phyloP scores from a whole-genome alignment of 257 asterid genomes.

The Ilex aquifolium region DNA sequence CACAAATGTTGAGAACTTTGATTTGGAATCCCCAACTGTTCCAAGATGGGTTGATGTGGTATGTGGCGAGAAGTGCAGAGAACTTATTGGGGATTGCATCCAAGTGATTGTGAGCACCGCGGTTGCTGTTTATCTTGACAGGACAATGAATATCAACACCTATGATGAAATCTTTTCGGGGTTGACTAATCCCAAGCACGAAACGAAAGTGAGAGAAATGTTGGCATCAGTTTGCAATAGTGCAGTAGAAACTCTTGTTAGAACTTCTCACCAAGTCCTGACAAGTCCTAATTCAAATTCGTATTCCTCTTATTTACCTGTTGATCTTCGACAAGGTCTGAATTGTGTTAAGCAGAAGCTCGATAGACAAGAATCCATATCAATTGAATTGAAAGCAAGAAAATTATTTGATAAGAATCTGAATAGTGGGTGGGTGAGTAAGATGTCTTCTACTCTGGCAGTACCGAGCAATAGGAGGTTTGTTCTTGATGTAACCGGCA shows the following conservation, averaged over 20 bases:
- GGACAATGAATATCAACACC: conserved; percentile 47
- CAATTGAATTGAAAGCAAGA: conserved; percentile 12
- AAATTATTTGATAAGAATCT: conserved; percentile 11
- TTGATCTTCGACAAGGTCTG: conserved; percentile 14
- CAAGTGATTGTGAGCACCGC: conserved; percentile 57
- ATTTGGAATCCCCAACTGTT: neutral
- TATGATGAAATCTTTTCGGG: conserved; percentile 57
- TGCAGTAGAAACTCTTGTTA: conserved; percentile 53
- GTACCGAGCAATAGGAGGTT: conserved; percentile 40
- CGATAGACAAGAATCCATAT: conserved; percentile 8
- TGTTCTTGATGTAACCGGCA: conserved; percentile 49
- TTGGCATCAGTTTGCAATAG: conserved; percentile 45
- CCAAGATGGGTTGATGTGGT: conserved; percentile 3
- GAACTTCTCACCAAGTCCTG: conserved; percentile 44
- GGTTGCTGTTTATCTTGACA: conserved; percentile 58
- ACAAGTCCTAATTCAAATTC: conserved; percentile 5
- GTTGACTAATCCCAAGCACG: conserved; percentile 66
- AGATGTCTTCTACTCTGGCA: conserved; percentile 35
- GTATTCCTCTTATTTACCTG: neutral
- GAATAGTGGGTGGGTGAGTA: conserved; percentile 34
- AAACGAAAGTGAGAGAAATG: conserved; percentile 40
- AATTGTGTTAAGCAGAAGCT: conserved; percentile 11
- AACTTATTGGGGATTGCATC: conserved; percentile 45
- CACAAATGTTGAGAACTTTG: neutral
- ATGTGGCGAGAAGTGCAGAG: conserved; percentile 44